phyloP scores from a whole-genome alignment of 208 protist species.

The Willaertia magna region DNA sequence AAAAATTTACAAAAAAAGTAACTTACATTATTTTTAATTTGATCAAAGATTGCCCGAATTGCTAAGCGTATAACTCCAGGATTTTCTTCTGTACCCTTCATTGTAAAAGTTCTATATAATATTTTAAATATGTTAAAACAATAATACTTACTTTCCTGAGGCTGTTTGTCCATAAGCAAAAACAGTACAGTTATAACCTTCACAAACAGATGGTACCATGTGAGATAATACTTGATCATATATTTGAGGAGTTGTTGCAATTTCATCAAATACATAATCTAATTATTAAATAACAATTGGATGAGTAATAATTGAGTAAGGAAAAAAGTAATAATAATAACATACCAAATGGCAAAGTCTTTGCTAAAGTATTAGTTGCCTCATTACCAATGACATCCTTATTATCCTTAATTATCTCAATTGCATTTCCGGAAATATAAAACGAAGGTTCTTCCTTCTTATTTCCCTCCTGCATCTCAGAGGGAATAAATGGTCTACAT shows the following conservation, averaged over 20 bases:
- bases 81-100: conserved; percentile 35
- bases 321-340: not conserved
- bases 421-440: not conserved
- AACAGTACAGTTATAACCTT: conserved; percentile 79
- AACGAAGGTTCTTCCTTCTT: not conserved
- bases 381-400: no score
- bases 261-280: not conserved
- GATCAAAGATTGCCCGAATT: conserved; percentile 14
- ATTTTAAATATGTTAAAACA: not conserved
- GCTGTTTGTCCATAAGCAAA: conserved; percentile 82
- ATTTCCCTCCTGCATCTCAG: not conserved
- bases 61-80: conserved; percentile 14
- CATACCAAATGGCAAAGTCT: not conserved
- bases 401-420: not conserved
- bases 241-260: not conserved
- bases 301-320: not conserved
- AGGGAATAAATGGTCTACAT: not conserved
- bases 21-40: conserved; percentile 6
- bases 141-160: conserved; percentile 47
- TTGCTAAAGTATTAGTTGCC: not conserved
- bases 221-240: not conserved
- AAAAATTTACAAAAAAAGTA: not conserved
- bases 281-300: not conserved
- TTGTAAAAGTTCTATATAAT: conserved; percentile 53
- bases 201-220: conserved; percentile 7